Base-by-base conservation (phyloP, 2,329 filamentous ascomycete species). In the Botrytis paeoniae region DNA sequence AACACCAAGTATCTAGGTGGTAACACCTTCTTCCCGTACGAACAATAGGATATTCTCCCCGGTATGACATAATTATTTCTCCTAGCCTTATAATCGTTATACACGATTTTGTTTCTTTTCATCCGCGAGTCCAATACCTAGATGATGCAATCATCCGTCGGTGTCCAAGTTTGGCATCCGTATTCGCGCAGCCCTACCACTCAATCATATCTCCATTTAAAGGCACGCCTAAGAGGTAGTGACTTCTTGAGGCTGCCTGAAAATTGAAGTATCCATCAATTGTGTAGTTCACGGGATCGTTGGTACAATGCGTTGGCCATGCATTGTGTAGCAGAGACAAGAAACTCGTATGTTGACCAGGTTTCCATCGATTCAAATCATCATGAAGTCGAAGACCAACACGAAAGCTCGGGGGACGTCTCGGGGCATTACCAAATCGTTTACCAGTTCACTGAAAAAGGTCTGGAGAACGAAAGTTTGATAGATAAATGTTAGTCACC, bases 261-360 rank as follows among this genome's bases (percentile, higher is more conserved):
- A 41, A 18, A 66, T 3, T 14, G 25, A 68, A n/a, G 35, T 68
- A 18, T 25, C 4, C n/a, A 59, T 41, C 65, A 69, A 69, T 7
- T 43, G n/a, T 57, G 35, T 43, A 57, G 48, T 57, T 69, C 65
- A 69, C 65, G 48, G 65, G 65, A 32, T 69, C 65, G 43, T n/a
- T 66, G 45, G 35, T 57, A 41, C 65, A 57, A 69, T 69, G 65
- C 65, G 65, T 57, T 69, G 65, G 48, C 48, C 65, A 41, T 69
- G 65, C 65, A 69, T 68, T 57, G 65, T 68, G 65, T 68, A 39
- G 35, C 65, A 29, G 35, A 41, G 48, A 29, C 25, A 39, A 29
- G n/a, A 57, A 68, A 41, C n/a, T 57, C n/a, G 65, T 54, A 69
- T 57, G 65, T 43, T 57, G 65, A 37, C 1, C 37, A 69, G 16